Evolutionary conservation across 192 early-diverging fungal species (phyloP).

Genomic region (Cetraspora pellucida): DNA sequence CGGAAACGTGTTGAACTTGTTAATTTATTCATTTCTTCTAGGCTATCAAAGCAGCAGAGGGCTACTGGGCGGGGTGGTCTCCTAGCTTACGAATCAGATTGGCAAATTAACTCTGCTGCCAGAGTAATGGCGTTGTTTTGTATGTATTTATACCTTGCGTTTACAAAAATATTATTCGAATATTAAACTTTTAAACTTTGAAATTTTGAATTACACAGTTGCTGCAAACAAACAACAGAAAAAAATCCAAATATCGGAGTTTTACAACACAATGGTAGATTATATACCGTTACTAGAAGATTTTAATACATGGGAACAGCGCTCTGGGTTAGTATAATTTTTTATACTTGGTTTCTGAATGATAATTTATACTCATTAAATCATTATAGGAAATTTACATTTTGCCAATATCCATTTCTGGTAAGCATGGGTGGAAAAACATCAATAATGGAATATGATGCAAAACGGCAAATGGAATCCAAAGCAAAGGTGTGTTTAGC

Average conservation of each 20-base stretch:
- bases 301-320: slow-evolving; percentile 74
- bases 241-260: slow-evolving; percentile 69
- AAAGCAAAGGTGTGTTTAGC: slow-evolving; percentile 49
- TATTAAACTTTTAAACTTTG: background rate
- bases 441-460: slow-evolving; percentile 76
- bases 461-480: slow-evolving; percentile 73
- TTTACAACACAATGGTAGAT: slow-evolving; percentile 84
- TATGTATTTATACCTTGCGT: slow-evolving; percentile 43
- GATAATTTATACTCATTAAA: background rate
- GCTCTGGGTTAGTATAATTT: slow-evolving; percentile 45
- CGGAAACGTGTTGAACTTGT: slow-evolving; percentile 76
- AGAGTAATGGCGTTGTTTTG: slow-evolving; percentile 88
- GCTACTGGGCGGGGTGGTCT: slow-evolving; percentile 18
- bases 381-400: slow-evolving; percentile 65
- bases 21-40: slow-evolving; percentile 82
- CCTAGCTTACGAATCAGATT: slow-evolving; percentile 77
- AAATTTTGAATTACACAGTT: slow-evolving; percentile 19
- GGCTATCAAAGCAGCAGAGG: slow-evolving; percentile 66
- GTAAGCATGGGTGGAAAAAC: slow-evolving; percentile 77
- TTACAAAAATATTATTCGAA: slow-evolving; percentile 3
- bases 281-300: slow-evolving; percentile 71
- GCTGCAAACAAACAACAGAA: slow-evolving; percentile 66
- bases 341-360: background rate
- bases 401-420: slow-evolving; percentile 84
- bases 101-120: slow-evolving; percentile 80